Percentiles rank a stretch among this genome's conserved stretches.
Conservation (phyloP, 2,329 filamentous ascomycete genomes). For the Talaromyces sp. region DNA sequence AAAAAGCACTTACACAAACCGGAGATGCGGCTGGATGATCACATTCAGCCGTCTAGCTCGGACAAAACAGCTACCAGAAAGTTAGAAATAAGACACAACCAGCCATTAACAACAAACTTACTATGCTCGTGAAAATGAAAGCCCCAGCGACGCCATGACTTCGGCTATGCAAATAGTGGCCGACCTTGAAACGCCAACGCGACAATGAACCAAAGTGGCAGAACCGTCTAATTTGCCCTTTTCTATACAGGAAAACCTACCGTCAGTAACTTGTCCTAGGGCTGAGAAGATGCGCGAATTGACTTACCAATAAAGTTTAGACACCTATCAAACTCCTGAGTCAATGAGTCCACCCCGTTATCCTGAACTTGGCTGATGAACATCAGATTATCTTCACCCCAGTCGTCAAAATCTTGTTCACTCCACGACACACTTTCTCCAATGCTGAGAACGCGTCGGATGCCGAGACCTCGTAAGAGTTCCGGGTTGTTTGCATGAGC, state of each 20-base stretch:
- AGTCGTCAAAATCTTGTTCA: conserved; percentile 62
- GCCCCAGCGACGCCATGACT: conserved; percentile 74
- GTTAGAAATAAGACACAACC: background rate
- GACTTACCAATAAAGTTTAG: conserved; percentile 84
- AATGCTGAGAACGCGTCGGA: conserved; percentile 82
- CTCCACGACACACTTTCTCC: conserved; percentile 83
- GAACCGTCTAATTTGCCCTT: conserved; percentile 69
- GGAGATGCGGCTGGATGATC: conserved; percentile 93
- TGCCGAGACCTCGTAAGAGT: conserved; percentile 71
- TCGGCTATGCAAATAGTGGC: conserved; percentile 99
- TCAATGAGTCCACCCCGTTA: conserved; percentile 91
- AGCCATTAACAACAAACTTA: conserved; percentile 33
- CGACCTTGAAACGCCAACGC: conserved; percentile 89
- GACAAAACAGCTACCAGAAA: conserved; percentile 66
- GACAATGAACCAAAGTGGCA: conserved; percentile 90
- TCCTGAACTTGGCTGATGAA: conserved; percentile 85
- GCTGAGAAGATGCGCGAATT: background rate
- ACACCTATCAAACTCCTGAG: conserved; percentile 76
- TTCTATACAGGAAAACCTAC: conserved; percentile 49
- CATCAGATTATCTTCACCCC: conserved; percentile 74
- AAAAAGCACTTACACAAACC: conserved; percentile 62
- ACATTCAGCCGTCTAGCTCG: conserved; percentile 89
- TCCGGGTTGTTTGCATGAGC: conserved; percentile 91
- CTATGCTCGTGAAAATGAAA: conserved; percentile 90
- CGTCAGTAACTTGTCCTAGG: background rate